Percentiles rank a stretch among this genome's conserved stretches.
These are phyloP conservation scores for Millerozyma acaciae DNA, from an alignment of 805 yeast species.

Conservation along the genomic window DNA sequence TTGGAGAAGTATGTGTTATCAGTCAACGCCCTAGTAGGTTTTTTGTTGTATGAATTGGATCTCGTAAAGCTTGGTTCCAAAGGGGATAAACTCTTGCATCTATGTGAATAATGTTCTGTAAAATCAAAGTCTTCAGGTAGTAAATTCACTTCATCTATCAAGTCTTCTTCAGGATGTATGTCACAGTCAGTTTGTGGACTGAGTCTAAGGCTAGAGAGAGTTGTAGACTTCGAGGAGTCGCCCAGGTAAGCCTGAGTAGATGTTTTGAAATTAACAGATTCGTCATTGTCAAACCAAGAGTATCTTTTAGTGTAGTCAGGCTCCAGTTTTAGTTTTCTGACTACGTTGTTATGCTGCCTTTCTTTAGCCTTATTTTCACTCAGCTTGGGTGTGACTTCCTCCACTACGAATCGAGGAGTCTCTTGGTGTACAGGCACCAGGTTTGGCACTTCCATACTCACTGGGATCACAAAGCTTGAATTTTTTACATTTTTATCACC, in stretches of 20 bases:
- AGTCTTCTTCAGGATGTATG: conserved; percentile 15
- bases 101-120: conserved; percentile 20
- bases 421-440: too few relatives aligned
- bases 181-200: not conserved
- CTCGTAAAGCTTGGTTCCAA: conserved; percentile 17
- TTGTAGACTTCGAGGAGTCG: not conserved
- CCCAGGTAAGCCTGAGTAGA: conserved; percentile 2
- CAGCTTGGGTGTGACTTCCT: too few relatives aligned
- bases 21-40: conserved; percentile 26
- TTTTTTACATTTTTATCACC: too few relatives aligned
- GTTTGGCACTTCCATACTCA: too few relatives aligned
- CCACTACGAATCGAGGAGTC: too few relatives aligned
- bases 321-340: not conserved
- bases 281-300: conserved; percentile 31
- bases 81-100: conserved; percentile 1
- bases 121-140: conserved; percentile 39
- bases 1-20: conserved; percentile 23
- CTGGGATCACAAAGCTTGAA: too few relatives aligned
- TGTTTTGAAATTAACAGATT: conserved; percentile 12
- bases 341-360: too few relatives aligned
- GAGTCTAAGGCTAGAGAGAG: not conserved
- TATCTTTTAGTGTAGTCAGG: conserved; percentile 14
- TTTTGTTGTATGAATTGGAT: conserved; percentile 38
- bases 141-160: conserved; percentile 34
- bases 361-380: too few relatives aligned